phyloP scores from a whole-genome alignment of 2,329 filamentous ascomycete genomes.

The Scedosporium boydii region DNA sequence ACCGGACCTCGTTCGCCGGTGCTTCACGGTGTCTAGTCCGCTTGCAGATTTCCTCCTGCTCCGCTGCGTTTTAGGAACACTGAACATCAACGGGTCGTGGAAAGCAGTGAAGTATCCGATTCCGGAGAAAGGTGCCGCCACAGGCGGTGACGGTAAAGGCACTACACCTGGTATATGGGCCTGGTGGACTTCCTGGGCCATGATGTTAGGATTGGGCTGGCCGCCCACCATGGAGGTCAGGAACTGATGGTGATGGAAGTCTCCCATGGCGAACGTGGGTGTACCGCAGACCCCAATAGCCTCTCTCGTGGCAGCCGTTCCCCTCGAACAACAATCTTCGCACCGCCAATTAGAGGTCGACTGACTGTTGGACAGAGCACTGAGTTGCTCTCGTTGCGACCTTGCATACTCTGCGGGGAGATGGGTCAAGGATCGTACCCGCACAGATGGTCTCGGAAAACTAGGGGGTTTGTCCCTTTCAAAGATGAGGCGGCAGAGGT shows the following conservation, averaged over 20 bases:
- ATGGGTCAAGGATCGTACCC: no score
- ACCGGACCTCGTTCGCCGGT: slow-evolving; percentile 84
- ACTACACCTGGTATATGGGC: slow-evolving; percentile 23
- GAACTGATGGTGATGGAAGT: slow-evolving; percentile 47
- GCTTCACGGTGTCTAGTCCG: slow-evolving; percentile 69
- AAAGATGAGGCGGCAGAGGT: no score
- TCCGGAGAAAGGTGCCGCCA: slow-evolving; percentile 34
- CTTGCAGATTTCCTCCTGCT: slow-evolving; percentile 40
- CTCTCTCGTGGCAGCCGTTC: background rate
- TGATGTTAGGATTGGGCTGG: slow-evolving; percentile 26
- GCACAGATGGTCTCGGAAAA: no score
- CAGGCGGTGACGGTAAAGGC: slow-evolving; percentile 20
- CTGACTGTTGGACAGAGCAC: background rate
- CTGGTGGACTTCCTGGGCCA: slow-evolving; percentile 29
- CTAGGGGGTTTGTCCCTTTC: no score
- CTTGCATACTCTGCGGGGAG: background rate
- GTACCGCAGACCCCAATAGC: background rate
- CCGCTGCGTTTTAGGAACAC: slow-evolving; percentile 36
- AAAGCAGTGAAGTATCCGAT: slow-evolving; percentile 41
- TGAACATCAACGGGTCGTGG: slow-evolving; percentile 38
- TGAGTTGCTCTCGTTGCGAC: background rate
- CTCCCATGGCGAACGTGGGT: slow-evolving; percentile 32
- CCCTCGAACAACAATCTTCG: background rate
- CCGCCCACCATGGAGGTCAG: slow-evolving; percentile 41
- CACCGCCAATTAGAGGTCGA: background rate